Evolutionary conservation across 306 rosid species (phyloP), one percentile per base, ranked within the genome.

Genomic region (apple (Malus domestica)): DNA sequence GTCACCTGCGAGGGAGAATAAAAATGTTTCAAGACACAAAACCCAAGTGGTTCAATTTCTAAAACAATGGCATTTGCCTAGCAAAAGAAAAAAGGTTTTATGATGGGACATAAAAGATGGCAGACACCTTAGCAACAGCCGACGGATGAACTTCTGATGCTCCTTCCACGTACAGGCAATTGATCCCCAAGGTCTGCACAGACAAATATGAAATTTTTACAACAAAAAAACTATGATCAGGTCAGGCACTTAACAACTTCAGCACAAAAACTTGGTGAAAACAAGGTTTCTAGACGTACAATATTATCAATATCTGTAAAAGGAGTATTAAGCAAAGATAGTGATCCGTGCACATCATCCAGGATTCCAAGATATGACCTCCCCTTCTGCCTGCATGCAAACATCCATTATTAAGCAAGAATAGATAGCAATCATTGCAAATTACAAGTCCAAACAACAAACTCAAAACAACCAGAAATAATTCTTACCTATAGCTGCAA

Each of bases 311-410:
- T 78, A 80, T 92, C 92, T 13, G 97, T 95, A 89, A 85, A 92
- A 78, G 99, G 98, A 83, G 90, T 85, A 79, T 90, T 89, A 64
- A 95, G 90, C 75, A 85, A 62, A 72, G 83, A 87, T 27, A 84
- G 76, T 42, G 91, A 84, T 85, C 85, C 82, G 80, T 86, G 85
- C 72, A 33, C 84, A 80, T 79, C 87, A 83, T 95, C 90, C 64
- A 95, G 71, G 86, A 95, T 79, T 78, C 91, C 99, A 77, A 92
- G 89, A 88, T 90, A 90, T 73, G 99, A 92, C 80, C 75, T 87
- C 63, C 99, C 99, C 12, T 79, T 81, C 76, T 87, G 85, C 89
- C 99, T 95, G 82, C 86, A 92, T 9, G 68, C 44, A 82, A 84
- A 66, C 55, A 69, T 22, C 67, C 58, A 75, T 70, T 62, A 44